Evolutionary conservation across 2,329 filamentous ascomycete species (phyloP), one percentile per base, ranked within the genome.

Genomic region (Alternaria sp.): DNA sequence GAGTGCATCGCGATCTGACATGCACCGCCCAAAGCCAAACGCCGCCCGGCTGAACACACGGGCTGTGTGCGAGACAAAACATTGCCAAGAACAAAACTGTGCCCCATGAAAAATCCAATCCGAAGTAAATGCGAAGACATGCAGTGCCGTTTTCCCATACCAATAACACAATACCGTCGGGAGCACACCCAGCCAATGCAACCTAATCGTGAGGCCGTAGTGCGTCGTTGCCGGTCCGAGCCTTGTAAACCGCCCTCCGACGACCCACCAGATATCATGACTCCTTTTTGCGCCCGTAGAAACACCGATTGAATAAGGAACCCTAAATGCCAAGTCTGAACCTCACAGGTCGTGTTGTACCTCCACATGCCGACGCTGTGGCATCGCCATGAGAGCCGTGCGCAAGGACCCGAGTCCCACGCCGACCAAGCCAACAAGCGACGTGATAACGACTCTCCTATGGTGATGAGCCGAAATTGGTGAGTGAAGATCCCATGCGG

Each of bases 151-250:
- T 61, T 63, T 26, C 61, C 65, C 23, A 49, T 54, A 36, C 58
- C 49, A 43, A 43, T 58, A 64, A 63, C 64, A 57, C 61, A 55
- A 47, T 56, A 59, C 62, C 63, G 54, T 51, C 66, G 61, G 56
- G 59, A 46, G 32, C 50, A 44, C 64, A 55, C 55, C 70, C 54
- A 54, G 19, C 62, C 60, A 70, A 71, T 73, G 70, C 65, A 67
- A 62, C 57, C 59, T 53, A 57, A 30, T 59, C 51, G 15, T 59
- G 25, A 59, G 62, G 61, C 59, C 59, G 60, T 67, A 62, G 61
- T 59, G 47, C 61, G 49, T 62, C 68, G 62, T 62, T 49, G 46
- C 59, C 52, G 53, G 46, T 54, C 55, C 44, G 55, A 67, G 53
- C 58, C 46, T 57, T 56, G 21, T 50, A 60, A 60, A 52, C 49